phyloP scores from a whole-genome alignment of 768 basidiomycete species.

The Amanita pallidorosea region DNA sequence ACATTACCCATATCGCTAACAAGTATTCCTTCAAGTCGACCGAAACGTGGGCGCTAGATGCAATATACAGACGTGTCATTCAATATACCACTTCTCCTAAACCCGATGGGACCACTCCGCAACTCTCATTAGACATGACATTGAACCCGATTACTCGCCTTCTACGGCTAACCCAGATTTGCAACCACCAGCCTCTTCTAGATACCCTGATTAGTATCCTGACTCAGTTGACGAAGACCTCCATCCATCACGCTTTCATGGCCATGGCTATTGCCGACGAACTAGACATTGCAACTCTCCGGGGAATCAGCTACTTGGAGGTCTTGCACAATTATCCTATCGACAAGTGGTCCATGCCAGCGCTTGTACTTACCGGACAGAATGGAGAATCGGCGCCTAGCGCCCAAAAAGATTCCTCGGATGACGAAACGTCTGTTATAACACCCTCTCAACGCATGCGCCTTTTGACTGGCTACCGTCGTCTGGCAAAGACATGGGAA shows the following conservation, averaged over 20 bases:
- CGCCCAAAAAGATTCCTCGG: background rate
- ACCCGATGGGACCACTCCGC: background rate
- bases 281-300: slow-evolving; percentile 44
- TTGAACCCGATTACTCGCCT: slow-evolving; percentile 44
- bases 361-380: slow-evolving; percentile 17
- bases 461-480: slow-evolving; percentile 59
- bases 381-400: background rate
- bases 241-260: slow-evolving; percentile 58
- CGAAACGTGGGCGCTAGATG: slow-evolving; percentile 67
- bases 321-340: slow-evolving; percentile 56
- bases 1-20: slow-evolving; percentile 56
- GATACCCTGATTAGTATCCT: slow-evolving; percentile 49
- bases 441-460: slow-evolving; percentile 51
- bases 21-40: slow-evolving; percentile 69
- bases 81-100: slow-evolving; percentile 11
- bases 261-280: slow-evolving; percentile 70
- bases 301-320: slow-evolving; percentile 60
- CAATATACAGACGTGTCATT: slow-evolving; percentile 56
- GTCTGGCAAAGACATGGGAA: slow-evolving; percentile 60
- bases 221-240: slow-evolving; percentile 48
- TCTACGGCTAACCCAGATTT: slow-evolving; percentile 57
- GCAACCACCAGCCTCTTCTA: slow-evolving; percentile 49
- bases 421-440: slow-evolving; percentile 15
- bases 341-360: slow-evolving; percentile 21
- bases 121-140: background rate